phyloP scores from a whole-genome alignment of 78 protist genomes.

The Isochrysis galbana region DNA sequence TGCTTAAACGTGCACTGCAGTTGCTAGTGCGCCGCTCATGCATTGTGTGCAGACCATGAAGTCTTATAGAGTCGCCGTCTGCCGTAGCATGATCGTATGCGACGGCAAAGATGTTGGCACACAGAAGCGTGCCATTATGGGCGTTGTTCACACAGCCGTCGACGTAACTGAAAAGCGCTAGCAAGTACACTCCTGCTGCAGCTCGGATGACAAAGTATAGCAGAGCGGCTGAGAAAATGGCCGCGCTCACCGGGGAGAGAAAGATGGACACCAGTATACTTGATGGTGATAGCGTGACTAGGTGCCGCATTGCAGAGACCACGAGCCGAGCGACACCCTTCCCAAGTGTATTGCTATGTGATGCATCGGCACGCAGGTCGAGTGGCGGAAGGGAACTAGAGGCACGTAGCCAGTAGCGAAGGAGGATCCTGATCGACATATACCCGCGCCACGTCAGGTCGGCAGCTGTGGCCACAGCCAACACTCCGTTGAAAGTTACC shows the following conservation, averaged over 20 bases:
- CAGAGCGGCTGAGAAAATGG: neutral
- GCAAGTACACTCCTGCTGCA: neutral
- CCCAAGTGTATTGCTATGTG: too few species aligned
- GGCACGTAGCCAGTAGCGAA: neutral
- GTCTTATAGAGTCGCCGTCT: neutral
- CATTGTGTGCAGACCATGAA: neutral
- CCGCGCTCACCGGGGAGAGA: neutral
- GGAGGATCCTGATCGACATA: neutral
- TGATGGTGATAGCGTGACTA: too few species aligned
- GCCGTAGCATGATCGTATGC: neutral
- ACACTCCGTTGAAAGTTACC: neutral
- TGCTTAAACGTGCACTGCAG: neutral
- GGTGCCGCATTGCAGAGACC: too few species aligned
- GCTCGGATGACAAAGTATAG: neutral
- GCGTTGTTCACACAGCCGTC: neutral
- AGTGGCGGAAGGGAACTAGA: neutral
- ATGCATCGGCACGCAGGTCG: neutral
- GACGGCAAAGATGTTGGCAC: neutral
- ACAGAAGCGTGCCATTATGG: neutral
- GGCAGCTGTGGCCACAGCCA: neutral
- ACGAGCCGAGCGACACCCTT: neutral
- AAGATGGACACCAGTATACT: neutral
- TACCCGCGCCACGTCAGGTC: neutral
- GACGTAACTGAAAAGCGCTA: neutral
- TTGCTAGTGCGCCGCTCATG: neutral